Evolutionary conservation across 192 early-diverging fungal genomes (phyloP).

Genomic region (Podila verticillata): DNA sequence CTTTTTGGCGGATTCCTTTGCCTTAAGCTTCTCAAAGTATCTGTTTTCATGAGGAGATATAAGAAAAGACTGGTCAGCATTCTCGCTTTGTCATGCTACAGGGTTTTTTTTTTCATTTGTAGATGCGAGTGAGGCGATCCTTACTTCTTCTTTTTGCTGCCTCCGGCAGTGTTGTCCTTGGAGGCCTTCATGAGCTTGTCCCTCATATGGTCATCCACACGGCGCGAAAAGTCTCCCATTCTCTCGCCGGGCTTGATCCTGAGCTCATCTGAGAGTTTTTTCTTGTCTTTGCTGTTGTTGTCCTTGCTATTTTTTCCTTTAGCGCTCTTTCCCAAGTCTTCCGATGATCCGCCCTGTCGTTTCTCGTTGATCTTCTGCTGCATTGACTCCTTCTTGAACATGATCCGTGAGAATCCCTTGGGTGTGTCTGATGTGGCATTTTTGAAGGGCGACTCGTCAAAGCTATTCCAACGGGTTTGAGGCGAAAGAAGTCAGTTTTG

Average conservation of each 20-base stretch:
- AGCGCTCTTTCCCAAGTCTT: slow-evolving; percentile 8
- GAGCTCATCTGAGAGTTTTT: slow-evolving; percentile 30
- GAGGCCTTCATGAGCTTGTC: slow-evolving; percentile 46
- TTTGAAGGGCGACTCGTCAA: slow-evolving; percentile 53
- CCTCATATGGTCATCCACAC: slow-evolving; percentile 58
- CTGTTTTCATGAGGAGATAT: background rate
- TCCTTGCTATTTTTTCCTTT: slow-evolving; percentile 6
- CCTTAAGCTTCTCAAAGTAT: slow-evolving; percentile 59
- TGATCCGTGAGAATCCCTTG: slow-evolving; percentile 52
- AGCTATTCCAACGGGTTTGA: background rate
- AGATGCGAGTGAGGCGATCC: background rate
- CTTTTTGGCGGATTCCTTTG: slow-evolving; percentile 54
- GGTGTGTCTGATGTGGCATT: slow-evolving; percentile 50
- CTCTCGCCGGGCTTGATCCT: slow-evolving; percentile 54
- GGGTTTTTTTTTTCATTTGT: background rate
- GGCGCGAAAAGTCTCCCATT: slow-evolving; percentile 56
- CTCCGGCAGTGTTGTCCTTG: slow-evolving; percentile 46
- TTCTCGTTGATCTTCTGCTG: slow-evolving; percentile 24
- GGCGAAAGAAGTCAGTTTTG: background rate
- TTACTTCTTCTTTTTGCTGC: slow-evolving; percentile 56
- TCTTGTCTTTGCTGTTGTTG: background rate
- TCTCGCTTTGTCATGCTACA: background rate
- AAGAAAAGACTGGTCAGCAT: background rate
- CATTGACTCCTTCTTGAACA: slow-evolving; percentile 50
- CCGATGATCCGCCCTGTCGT: slow-evolving; percentile 14